Base-by-base conservation (phyloP, 352 stramenopile species). In the Globisporangium rhizosaccharum region DNA sequence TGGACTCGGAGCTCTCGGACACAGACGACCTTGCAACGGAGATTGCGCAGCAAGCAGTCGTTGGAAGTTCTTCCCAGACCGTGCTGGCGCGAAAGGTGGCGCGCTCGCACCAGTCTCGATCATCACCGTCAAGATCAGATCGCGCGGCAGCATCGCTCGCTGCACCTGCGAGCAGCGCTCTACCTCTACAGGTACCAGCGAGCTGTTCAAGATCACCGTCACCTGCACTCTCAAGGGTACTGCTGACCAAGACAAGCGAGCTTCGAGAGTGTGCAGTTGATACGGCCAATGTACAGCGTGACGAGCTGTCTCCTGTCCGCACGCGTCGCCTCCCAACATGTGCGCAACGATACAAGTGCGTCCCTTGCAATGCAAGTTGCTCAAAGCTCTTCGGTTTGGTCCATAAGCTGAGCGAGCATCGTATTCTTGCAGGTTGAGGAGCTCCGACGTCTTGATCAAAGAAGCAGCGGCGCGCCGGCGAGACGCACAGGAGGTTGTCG, bases 391-490 rank as follows among this genome's bases (percentile, higher is more conserved):
- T 10, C 20, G 14, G 20, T 45, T 12, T 6, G n/a, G 11, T 11
- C 33, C 8, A 8, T 39, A 11, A 39, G 7, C 7, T 12, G 8
- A 39, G 33, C 10, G 30, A 3, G 30, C 9, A 39, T 11, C 3
- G 33, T 39, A 8, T 12, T 12, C 9, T 17, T 11, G 11, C 12
- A 37, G 41, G 47, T 4, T 47, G 41, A 53, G 9, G 17, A 18
- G 8, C 42, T 57, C 68, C 28, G 50, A 70, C 20, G 51, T 67
- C n/a, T 33, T 71, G 6, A 74, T 82, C 11, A 48, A 62, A 36
- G 66, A 75, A 45, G 68, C 71, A 23, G 62, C 47, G 2, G 68
- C 68, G 14, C 63, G 66, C 25, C 60, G 63, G 44, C 54, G 59
- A 46, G 54, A 62, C 25, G 47, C 45, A 25, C 52, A 71, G 33